These are phyloP conservation scores for Cichorium intybus DNA, from an alignment of 140 eudicot species.

Conservation along the genomic window DNA sequence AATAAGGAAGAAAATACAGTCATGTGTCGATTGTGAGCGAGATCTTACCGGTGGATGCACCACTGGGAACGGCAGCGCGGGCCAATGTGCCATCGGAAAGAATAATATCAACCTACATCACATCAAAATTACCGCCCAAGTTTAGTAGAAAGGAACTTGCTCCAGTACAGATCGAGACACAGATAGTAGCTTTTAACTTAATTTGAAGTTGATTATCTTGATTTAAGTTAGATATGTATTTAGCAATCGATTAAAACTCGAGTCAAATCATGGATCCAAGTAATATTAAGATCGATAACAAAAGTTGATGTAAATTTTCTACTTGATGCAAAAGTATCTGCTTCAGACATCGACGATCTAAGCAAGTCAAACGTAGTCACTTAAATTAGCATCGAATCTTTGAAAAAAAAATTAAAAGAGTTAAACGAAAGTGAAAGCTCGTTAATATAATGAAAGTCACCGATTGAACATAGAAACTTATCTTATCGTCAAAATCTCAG, in stretches of 20 bases:
- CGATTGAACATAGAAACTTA: background rate
- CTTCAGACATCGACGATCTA: background rate
- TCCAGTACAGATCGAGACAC: background rate
- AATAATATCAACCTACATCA: constrained; percentile 65
- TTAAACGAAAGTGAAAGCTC: background rate
- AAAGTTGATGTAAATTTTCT: constrained; percentile 1
- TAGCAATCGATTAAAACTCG: background rate
- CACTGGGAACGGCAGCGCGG: constrained; percentile 97
- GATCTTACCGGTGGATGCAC: constrained; percentile 96
- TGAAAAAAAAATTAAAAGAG: background rate
- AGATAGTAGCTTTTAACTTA: background rate
- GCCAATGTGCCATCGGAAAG: constrained; percentile 61
- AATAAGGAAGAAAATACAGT: background rate
- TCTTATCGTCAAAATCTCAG: background rate
- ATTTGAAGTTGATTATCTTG: background rate
- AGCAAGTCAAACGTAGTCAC: background rate
- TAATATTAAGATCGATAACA: background rate
- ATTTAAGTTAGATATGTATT: background rate
- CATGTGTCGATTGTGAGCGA: background rate
- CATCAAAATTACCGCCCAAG: background rate
- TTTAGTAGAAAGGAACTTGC: background rate
- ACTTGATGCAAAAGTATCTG: background rate
- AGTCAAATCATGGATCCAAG: constrained; percentile 4
- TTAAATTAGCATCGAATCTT: background rate
- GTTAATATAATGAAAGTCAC: background rate